A percentile compares a stretch with the other conserved stretches of the same genome.
phyloP scores from a whole-genome alignment of 2,329 filamentous ascomycete genomes.

The Alternaria gaisen region DNA sequence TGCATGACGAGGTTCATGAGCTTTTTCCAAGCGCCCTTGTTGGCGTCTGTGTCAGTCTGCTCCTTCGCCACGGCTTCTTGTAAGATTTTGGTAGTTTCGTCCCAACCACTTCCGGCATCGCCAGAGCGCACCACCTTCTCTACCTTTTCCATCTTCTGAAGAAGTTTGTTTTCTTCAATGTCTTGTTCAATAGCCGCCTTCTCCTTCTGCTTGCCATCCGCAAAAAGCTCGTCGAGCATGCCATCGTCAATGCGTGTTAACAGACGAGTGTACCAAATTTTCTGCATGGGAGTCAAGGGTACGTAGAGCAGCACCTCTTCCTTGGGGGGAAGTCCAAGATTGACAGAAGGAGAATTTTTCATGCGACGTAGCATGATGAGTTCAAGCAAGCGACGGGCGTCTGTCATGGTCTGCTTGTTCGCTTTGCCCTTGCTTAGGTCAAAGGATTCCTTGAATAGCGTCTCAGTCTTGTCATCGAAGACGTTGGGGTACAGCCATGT shows the following conservation, averaged over 20 bases:
- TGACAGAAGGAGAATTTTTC: conserved; percentile 64
- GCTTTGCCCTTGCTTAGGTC: conserved; percentile 64
- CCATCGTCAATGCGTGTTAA: conserved; percentile 63
- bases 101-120: conserved; percentile 51
- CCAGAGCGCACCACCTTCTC: conserved; percentile 37
- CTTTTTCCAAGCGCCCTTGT: conserved; percentile 57
- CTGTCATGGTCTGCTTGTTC: conserved; percentile 62
- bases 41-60: conserved; percentile 39
- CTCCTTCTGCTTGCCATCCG: conserved; percentile 57
- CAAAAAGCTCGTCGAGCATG: conserved; percentile 63
- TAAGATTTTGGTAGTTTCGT: conserved; percentile 92
- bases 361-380: conserved; percentile 67
- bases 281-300: conserved; percentile 66
- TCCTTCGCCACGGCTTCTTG: conserved; percentile 75
- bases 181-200: conserved; percentile 50
- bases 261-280: conserved; percentile 66
- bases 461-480: conserved; percentile 60
- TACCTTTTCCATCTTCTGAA: conserved; percentile 46
- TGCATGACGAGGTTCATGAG: conserved; percentile 66
- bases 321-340: conserved; percentile 65
- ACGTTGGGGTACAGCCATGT: conserved; percentile 68
- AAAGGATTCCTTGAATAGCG: conserved; percentile 65
- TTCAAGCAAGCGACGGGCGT: conserved; percentile 62
- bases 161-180: conserved; percentile 47
- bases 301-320: conserved; percentile 66